These are phyloP conservation scores for Exophiala viscosa DNA, from an alignment of 2,329 filamentous ascomycete genomes.

Conservation along the genomic window DNA sequence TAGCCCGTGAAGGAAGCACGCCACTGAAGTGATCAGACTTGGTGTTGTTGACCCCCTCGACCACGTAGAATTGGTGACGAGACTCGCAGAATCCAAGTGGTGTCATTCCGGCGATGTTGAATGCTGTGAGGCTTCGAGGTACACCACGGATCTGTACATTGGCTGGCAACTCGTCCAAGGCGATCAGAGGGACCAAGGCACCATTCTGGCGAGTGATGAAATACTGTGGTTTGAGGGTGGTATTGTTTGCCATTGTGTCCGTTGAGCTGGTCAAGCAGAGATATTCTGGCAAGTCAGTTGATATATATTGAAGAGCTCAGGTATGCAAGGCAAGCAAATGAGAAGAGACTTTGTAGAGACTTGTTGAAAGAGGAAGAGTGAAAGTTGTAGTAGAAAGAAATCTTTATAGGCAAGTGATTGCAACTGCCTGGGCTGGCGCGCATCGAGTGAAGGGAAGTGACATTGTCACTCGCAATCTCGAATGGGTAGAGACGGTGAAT, in stretches of 20 bases:
- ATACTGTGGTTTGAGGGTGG: slow-evolving; percentile 37
- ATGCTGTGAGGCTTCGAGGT: slow-evolving; percentile 34
- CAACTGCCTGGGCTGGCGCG: not conserved
- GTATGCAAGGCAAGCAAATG: no score
- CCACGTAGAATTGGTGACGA: slow-evolving; percentile 35
- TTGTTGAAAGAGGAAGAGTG: no score
- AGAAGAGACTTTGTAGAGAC: no score
- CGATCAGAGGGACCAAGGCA: slow-evolving; percentile 41
- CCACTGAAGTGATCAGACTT: slow-evolving; percentile 28
- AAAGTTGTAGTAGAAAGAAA: no score
- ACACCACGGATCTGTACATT: slow-evolving; percentile 37
- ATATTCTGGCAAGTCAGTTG: not conserved
- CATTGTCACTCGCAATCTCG: not conserved
- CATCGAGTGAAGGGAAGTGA: slow-evolving; percentile 1
- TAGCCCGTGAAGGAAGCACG: not conserved
- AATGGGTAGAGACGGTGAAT: not conserved
- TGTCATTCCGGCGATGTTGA: slow-evolving; percentile 43
- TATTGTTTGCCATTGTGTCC: slow-evolving; percentile 5
- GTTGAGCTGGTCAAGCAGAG: not conserved
- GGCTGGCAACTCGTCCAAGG: slow-evolving; percentile 44
- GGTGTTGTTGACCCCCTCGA: slow-evolving; percentile 34
- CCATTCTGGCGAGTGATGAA: slow-evolving; percentile 43
- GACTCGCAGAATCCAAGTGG: slow-evolving; percentile 36
- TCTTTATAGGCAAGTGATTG: not conserved
- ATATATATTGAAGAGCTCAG: slow-evolving; percentile 8